A percentile compares a stretch with the other conserved stretches of the same genome.
These are phyloP conservation scores for Boletellus ananas DNA, from an alignment of 768 basidiomycete genomes.

Conservation along the genomic window DNA sequence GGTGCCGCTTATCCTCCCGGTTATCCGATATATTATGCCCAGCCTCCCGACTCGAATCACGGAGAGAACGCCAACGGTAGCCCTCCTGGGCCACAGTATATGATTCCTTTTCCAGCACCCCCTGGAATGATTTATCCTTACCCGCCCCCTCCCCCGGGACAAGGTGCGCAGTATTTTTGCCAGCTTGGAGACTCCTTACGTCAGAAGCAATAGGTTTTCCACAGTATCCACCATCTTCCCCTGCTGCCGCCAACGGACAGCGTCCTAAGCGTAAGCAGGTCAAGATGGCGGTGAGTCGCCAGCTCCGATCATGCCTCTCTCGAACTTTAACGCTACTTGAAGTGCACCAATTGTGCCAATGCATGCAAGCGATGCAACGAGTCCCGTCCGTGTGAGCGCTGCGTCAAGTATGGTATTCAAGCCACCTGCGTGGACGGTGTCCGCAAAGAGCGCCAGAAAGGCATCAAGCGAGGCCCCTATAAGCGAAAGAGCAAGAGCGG, in stretches of 20 bases:
- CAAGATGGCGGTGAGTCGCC: slow-evolving; percentile 51
- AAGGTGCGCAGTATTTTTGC: slow-evolving; percentile 27
- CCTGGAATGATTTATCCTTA: slow-evolving; percentile 45
- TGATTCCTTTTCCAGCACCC: slow-evolving; percentile 37
- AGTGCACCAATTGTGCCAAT: slow-evolving; percentile 57
- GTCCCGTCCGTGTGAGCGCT: slow-evolving; percentile 58
- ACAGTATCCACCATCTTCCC: slow-evolving; percentile 26
- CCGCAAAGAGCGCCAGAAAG: slow-evolving; percentile 63
- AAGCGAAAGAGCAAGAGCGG: slow-evolving; percentile 45
- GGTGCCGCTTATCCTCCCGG: slow-evolving; percentile 30
- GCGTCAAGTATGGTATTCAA: slow-evolving; percentile 58
- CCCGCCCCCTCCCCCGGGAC: slow-evolving; percentile 36
- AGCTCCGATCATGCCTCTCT: not conserved
- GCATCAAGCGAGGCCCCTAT: slow-evolving; percentile 55
- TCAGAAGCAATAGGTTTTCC: slow-evolving; percentile 29
- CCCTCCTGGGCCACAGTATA: slow-evolving; percentile 30
- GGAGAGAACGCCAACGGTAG: slow-evolving; percentile 33
- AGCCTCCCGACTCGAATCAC: slow-evolving; percentile 25
- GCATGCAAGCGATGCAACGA: slow-evolving; percentile 60
- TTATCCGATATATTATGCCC: slow-evolving; percentile 33
- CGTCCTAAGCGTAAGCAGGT: slow-evolving; percentile 51
- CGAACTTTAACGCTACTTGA: not conserved
- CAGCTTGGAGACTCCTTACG: slow-evolving; percentile 3
- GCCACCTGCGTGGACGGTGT: slow-evolving; percentile 56
- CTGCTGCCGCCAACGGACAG: slow-evolving; percentile 22